phyloP scores from a whole-genome alignment of 371 early-diverging fungal genomes.

The Apophysomyces sp. region DNA sequence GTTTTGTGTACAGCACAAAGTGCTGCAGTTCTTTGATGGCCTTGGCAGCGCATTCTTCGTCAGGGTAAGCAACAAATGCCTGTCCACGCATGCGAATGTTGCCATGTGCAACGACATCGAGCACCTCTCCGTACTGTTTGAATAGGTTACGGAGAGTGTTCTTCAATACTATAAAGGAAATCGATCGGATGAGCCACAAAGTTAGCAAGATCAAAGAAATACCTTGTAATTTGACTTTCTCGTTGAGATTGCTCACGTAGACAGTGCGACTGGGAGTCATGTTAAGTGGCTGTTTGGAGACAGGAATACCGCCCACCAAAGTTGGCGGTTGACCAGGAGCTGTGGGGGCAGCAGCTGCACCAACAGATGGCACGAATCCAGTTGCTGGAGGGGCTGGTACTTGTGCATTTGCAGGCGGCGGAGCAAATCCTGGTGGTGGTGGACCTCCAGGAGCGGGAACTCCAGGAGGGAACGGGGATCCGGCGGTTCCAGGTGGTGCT shows the following conservation, averaged over 20 bases:
- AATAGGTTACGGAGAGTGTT: slow-evolving; percentile 81
- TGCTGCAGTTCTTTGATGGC: slow-evolving; percentile 86
- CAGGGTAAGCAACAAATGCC: slow-evolving; percentile 73
- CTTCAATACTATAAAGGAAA: slow-evolving; percentile 63
- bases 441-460: slow-evolving; percentile 6
- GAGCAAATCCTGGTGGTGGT: slow-evolving; percentile 11
- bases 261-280: slow-evolving; percentile 78
- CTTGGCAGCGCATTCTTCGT: slow-evolving; percentile 68
- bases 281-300: slow-evolving; percentile 58
- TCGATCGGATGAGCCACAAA: background rate
- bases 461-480: slow-evolving; percentile 11
- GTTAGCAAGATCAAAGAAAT: slow-evolving; percentile 9
- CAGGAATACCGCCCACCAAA: slow-evolving; percentile 39
- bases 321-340: slow-evolving; percentile 15
- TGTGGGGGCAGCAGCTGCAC: slow-evolving; percentile 6
- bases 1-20: slow-evolving; percentile 76
- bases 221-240: slow-evolving; percentile 83
- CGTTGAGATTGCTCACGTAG: slow-evolving; percentile 85
- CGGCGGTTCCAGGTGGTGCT: slow-evolving; percentile 4
- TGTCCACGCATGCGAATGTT: slow-evolving; percentile 80
- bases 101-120: slow-evolving; percentile 68
- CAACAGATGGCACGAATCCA: slow-evolving; percentile 2
- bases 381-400: slow-evolving; percentile 6
- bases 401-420: background rate
- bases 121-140: slow-evolving; percentile 67